A percentile compares a stretch with the other conserved stretches of the same genome.
Evolutionary conservation across 306 rosid species (phyloP).

Genomic region (Vigna unguiculata): DNA sequence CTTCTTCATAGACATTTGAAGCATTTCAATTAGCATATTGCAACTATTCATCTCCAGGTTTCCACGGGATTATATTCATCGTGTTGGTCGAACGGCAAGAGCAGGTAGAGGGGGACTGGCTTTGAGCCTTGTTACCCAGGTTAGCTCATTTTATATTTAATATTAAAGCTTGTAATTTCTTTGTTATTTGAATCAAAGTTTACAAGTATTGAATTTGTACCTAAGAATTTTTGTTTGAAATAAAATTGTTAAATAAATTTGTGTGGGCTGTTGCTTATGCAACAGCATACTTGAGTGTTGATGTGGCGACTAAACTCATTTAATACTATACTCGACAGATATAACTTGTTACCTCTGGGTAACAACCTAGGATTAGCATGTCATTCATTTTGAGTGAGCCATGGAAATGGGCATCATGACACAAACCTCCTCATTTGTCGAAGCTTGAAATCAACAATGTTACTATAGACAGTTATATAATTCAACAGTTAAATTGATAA

Average conservation of each 20-base stretch:
- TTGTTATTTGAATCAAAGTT: slow-evolving; percentile 5
- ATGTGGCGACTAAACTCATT: background rate
- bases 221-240: background rate
- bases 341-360: background rate
- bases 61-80: slow-evolving; percentile 86
- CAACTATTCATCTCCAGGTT: slow-evolving; percentile 55
- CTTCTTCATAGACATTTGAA: slow-evolving; percentile 30
- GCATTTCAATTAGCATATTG: slow-evolving; percentile 36
- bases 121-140: slow-evolving; percentile 78
- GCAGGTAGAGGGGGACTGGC: slow-evolving; percentile 94
- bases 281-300: background rate
- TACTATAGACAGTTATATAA: background rate
- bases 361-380: background rate
- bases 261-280: background rate
- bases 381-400: background rate
- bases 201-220: slow-evolving; percentile 10
- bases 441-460: background rate
- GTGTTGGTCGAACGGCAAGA: slow-evolving; percentile 96
- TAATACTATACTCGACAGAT: background rate
- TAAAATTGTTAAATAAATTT: background rate
- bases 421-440: background rate
- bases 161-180: background rate
- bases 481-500: background rate
- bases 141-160: slow-evolving; percentile 38
- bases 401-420: background rate